Percentiles rank a stretch among this genome's conserved stretches.
These are phyloP conservation scores for Schizophyllum amplum DNA, from an alignment of 1,284 basidiomycete species.

Conservation along the genomic window DNA sequence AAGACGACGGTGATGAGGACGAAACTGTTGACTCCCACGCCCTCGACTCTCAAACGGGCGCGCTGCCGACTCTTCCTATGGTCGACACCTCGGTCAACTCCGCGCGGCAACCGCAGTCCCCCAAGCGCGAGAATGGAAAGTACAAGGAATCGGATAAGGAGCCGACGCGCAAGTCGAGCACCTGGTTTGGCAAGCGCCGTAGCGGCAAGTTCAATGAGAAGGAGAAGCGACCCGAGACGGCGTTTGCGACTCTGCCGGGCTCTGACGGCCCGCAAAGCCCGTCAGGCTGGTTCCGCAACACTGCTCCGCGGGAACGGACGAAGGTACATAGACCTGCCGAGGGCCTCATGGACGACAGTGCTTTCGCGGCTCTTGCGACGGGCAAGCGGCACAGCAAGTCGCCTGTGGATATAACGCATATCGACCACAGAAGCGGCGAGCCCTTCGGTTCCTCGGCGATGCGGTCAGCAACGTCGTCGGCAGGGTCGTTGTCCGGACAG, in stretches of 20 bases:
- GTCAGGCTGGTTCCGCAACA: conserved; percentile 10
- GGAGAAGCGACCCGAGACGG: conserved; percentile 9
- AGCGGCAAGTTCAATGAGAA: conserved; percentile 28
- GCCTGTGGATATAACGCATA: neutral
- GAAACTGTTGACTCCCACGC: conserved; percentile 3
- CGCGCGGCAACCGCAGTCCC: conserved; percentile 7
- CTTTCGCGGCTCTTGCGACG: neutral
- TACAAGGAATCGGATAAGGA: conserved; percentile 27
- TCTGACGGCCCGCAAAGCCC: conserved; percentile 10
- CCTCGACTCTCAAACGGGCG: neutral
- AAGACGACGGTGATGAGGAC: too few species aligned
- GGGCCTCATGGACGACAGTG: conserved; percentile 1
- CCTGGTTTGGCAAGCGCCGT: conserved; percentile 51
- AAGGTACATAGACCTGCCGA: conserved; percentile 10
- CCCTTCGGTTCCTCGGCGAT: conserved; percentile 21
- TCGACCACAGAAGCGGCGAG: conserved; percentile 3
- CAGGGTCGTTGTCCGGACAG: conserved; percentile 10
- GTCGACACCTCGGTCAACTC: neutral
- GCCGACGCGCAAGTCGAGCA: conserved; percentile 30
- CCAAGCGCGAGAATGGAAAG: conserved; percentile 21
- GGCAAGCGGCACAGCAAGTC: neutral
- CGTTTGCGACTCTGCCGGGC: conserved; percentile 10
- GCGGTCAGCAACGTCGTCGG: conserved; percentile 10
- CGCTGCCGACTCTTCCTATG: neutral
- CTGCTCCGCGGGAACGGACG: conserved; percentile 8